Evolutionary conservation across 495 filamentous ascomycete species (phyloP).

Genomic region (Astrothelium subdiscretum): DNA sequence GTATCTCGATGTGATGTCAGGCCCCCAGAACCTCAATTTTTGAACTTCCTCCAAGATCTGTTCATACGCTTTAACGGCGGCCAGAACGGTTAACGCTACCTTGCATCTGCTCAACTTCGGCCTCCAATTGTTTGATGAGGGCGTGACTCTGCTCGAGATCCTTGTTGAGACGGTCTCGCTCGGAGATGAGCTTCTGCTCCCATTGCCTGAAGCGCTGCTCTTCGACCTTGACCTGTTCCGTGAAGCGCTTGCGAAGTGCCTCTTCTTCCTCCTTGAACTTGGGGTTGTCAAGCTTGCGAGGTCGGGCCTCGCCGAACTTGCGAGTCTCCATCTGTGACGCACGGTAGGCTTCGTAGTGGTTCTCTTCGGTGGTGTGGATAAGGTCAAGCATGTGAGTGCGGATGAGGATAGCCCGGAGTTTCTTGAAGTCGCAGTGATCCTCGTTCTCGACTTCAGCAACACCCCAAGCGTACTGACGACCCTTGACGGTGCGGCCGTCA

Average conservation of each 20-base stretch:
- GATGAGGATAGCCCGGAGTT: conserved; percentile 95
- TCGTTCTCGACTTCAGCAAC: conserved; percentile 99
- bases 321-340: conserved; percentile 99
- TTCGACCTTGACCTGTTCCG: conserved; percentile 99
- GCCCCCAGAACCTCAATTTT: background rate
- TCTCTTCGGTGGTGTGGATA: conserved; percentile 98
- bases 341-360: conserved; percentile 97
- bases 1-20: background rate
- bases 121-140: conserved; percentile 88
- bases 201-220: conserved; percentile 97
- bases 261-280: conserved; percentile 99
- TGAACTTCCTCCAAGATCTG: background rate
- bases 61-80: conserved; percentile 55
- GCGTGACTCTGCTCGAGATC: conserved; percentile 95
- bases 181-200: conserved; percentile 98
- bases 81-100: conserved; percentile 86
- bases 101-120: conserved; percentile 86
- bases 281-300: conserved; percentile 96
- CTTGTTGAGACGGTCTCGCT: conserved; percentile 98
- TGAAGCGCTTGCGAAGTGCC: conserved; percentile 94
- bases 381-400: conserved; percentile 99
- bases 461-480: conserved; percentile 97
- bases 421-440: conserved; percentile 99
- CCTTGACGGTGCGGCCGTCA: conserved; percentile 93
- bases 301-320: conserved; percentile 95